phyloP scores from a whole-genome alignment of 1,139 yeast genomes.

The Suhomyces bokatorum region DNA sequence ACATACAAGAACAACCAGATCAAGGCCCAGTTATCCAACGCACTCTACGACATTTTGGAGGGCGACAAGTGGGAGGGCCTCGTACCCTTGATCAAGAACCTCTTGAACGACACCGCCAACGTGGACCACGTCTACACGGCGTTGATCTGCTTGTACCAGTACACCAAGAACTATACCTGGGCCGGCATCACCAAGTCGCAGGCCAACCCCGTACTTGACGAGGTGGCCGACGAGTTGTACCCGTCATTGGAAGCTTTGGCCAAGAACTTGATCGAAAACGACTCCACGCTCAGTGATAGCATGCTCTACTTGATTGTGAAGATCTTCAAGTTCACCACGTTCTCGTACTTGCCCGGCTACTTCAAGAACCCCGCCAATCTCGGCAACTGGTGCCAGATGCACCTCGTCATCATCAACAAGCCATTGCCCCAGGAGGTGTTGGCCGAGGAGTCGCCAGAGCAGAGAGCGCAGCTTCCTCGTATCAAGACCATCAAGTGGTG shows the following conservation, averaged over 20 bases:
- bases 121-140: conserved; percentile 59
- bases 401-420: conserved; percentile 50
- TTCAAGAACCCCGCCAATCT: conserved; percentile 52
- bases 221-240: conserved; percentile 48
- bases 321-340: conserved; percentile 63
- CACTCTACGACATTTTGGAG: conserved; percentile 44
- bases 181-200: conserved; percentile 47
- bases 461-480: conserved; percentile 45
- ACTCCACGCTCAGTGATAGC: conserved; percentile 46
- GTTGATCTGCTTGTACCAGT: conserved; percentile 55
- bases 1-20: conserved; percentile 37
- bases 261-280: conserved; percentile 34
- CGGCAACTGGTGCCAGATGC: conserved; percentile 66
- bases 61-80: conserved; percentile 51
- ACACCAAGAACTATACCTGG: conserved; percentile 60
- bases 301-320: conserved; percentile 62
- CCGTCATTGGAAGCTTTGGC: conserved; percentile 57
- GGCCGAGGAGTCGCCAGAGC: conserved; percentile 38
- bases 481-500: conserved; percentile 72
- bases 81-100: conserved; percentile 34
- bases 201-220: conserved; percentile 47
- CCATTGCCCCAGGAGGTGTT: conserved; percentile 41
- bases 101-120: conserved; percentile 47
- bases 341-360: conserved; percentile 57
- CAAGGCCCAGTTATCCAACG: conserved; percentile 42